A percentile compares a stretch with the other conserved stretches of the same genome.
phyloP scores from a whole-genome alignment of 2,329 filamentous ascomycete species.

The Didymella segeticola region DNA sequence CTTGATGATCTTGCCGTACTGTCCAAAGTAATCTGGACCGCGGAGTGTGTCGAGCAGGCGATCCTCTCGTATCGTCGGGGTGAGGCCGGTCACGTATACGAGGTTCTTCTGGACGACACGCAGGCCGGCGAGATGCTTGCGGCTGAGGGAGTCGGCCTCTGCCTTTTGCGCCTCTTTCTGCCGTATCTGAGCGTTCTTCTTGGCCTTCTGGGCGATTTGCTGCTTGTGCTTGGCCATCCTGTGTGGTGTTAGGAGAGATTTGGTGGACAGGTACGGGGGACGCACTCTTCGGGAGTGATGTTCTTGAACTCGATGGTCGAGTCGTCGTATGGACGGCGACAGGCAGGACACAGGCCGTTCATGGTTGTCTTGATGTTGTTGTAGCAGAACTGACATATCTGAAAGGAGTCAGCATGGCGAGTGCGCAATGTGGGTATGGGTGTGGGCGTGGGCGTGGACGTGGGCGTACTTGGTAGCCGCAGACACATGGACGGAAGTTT shows the following conservation, averaged over 20 bases:
- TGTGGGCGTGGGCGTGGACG: conserved; percentile 4
- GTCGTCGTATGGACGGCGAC: conserved; percentile 92
- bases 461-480: conserved; percentile 86
- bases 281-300: conserved; percentile 92
- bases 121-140: conserved; percentile 94
- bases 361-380: conserved; percentile 99
- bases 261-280: conserved; percentile 31
- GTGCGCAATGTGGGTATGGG: conserved; percentile 4
- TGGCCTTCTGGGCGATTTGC: conserved; percentile 80
- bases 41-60: conserved; percentile 88
- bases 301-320: conserved; percentile 97
- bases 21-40: conserved; percentile 92
- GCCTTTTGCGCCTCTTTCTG: conserved; percentile 97
- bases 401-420: conserved; percentile 33
- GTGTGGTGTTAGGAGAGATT: conserved; percentile 30
- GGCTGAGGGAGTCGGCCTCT: conserved; percentile 92
- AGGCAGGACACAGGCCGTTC: conserved; percentile 97
- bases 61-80: conserved; percentile 89
- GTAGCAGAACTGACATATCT: conserved; percentile 99
- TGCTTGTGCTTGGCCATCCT: conserved; percentile 78
- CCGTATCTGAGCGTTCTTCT: conserved; percentile 86
- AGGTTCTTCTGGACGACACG: conserved; percentile 98
- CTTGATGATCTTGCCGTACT: conserved; percentile 98
- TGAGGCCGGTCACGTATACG: conserved; percentile 95
- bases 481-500: conserved; percentile 96